phyloP scores from a whole-genome alignment of 129 eudicot genomes.

The Calendula officinalis region DNA sequence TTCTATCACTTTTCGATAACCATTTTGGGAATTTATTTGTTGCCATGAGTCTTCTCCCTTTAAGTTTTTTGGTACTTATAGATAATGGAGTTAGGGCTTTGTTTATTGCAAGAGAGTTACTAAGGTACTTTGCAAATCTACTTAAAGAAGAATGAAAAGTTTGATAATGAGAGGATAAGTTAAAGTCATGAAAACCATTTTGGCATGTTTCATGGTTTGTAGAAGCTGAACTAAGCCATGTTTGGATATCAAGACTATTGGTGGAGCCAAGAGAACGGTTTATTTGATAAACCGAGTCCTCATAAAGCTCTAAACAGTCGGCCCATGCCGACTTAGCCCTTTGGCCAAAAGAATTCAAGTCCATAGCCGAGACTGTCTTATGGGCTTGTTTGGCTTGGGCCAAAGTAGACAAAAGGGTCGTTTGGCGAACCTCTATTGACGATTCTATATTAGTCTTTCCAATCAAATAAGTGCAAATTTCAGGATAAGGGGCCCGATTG shows the following conservation, averaged over 20 bases:
- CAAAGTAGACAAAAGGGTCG: slow-evolving; percentile 44
- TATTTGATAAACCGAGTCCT: slow-evolving; percentile 45
- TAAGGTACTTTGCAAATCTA: slow-evolving; percentile 36
- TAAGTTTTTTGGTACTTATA: slow-evolving; percentile 24
- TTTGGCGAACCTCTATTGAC: slow-evolving; percentile 29
- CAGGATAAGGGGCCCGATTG: slow-evolving; percentile 56
- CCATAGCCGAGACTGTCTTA: slow-evolving; percentile 44
- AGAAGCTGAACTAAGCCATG: slow-evolving; percentile 54
- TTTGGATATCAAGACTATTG: slow-evolving; percentile 40
- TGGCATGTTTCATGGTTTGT: slow-evolving; percentile 57
- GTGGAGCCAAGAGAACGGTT: slow-evolving; percentile 39
- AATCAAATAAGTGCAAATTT: slow-evolving; percentile 51
- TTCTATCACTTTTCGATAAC: slow-evolving; percentile 39
- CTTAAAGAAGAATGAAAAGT: slow-evolving; percentile 27
- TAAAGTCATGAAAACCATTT: slow-evolving; percentile 53
- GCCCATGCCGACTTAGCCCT: slow-evolving; percentile 58
- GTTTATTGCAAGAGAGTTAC: slow-evolving; percentile 57
- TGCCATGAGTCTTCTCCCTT: slow-evolving; percentile 40
- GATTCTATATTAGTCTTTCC: slow-evolving; percentile 32
- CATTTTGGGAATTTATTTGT: slow-evolving; percentile 34
- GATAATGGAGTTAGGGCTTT: slow-evolving; percentile 37
- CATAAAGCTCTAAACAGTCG: slow-evolving; percentile 67
- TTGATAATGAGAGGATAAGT: slow-evolving; percentile 36
- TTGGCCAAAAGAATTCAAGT: slow-evolving; percentile 38
- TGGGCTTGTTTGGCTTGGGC: slow-evolving; percentile 49